These are phyloP conservation scores for Incumbomyces delicatus DNA, from an alignment of 2,329 filamentous ascomycete genomes.

Conservation along the genomic window DNA sequence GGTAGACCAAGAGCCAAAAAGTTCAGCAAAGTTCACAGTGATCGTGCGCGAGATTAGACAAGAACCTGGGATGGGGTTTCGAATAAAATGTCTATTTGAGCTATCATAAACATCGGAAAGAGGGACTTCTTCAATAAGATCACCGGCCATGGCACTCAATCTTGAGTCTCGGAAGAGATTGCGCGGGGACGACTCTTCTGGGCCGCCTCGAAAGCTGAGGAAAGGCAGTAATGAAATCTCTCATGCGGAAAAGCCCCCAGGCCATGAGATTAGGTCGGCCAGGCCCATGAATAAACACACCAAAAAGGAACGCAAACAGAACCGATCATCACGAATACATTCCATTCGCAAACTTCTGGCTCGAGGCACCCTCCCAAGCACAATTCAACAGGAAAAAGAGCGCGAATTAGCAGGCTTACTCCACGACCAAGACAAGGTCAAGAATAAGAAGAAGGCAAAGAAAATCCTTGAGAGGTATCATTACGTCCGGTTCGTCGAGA, in stretches of 20 bases:
- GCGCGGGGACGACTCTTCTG: background rate
- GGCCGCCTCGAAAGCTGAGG: background rate
- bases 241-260: background rate
- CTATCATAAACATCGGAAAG: too few species aligned
- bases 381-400: conserved; percentile 49
- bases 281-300: conserved; percentile 9
- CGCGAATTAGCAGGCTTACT: conserved; percentile 48
- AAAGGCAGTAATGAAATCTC: background rate
- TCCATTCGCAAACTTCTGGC: conserved; percentile 18
- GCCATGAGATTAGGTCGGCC: background rate
- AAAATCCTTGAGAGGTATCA: conserved; percentile 54
- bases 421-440: conserved; percentile 44
- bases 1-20: background rate
- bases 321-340: conserved; percentile 20
- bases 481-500: conserved; percentile 54
- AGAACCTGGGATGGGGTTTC: too few species aligned
- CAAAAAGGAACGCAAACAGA: conserved; percentile 16
- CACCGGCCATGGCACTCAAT: too few species aligned
- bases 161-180: background rate
- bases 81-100: too few species aligned
- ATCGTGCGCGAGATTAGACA: too few species aligned
- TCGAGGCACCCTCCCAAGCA: conserved; percentile 41
- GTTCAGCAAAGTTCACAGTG: too few species aligned
- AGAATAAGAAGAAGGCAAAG: conserved; percentile 39
- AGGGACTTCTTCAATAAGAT: too few species aligned